phyloP scores from a whole-genome alignment of 768 basidiomycete genomes.

The Crassisporium funariophilum region DNA sequence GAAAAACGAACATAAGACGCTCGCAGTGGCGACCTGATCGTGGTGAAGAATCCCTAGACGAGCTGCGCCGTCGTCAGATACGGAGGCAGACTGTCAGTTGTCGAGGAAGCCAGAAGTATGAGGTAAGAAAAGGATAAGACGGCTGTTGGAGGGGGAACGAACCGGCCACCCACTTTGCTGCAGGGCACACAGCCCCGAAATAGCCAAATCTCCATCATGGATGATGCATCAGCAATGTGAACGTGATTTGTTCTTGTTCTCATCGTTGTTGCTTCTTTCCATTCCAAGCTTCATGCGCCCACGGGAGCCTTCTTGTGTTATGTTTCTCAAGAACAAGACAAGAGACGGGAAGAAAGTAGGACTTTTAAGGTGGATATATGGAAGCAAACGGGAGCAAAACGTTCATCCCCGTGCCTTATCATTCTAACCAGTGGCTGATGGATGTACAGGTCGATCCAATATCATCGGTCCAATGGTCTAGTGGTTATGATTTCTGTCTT shows the following conservation, averaged over 20 bases:
- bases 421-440: background rate
- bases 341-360: too few species aligned
- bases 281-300: constrained; percentile 2
- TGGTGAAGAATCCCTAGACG: too few species aligned
- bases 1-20: too few species aligned
- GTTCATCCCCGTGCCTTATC: too few species aligned
- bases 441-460: background rate
- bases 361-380: too few species aligned
- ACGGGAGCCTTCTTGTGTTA: constrained; percentile 6
- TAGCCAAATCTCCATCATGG: constrained; percentile 7
- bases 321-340: background rate
- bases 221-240: background rate
- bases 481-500: constrained; percentile 59
- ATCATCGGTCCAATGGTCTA: constrained; percentile 53
- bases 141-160: constrained; percentile 3
- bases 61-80: too few species aligned
- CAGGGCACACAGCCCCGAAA: constrained; percentile 12
- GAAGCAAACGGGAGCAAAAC: too few species aligned
- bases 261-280: constrained; percentile 2
- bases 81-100: too few species aligned
- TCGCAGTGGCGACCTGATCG: too few species aligned
- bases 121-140: too few species aligned
- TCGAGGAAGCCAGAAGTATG: too few species aligned
- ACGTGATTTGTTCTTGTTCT: background rate
- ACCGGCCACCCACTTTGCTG: constrained; percentile 5